These are phyloP conservation scores for Pholiota microspora DNA, from an alignment of 768 basidiomycete genomes.

Conservation along the genomic window DNA sequence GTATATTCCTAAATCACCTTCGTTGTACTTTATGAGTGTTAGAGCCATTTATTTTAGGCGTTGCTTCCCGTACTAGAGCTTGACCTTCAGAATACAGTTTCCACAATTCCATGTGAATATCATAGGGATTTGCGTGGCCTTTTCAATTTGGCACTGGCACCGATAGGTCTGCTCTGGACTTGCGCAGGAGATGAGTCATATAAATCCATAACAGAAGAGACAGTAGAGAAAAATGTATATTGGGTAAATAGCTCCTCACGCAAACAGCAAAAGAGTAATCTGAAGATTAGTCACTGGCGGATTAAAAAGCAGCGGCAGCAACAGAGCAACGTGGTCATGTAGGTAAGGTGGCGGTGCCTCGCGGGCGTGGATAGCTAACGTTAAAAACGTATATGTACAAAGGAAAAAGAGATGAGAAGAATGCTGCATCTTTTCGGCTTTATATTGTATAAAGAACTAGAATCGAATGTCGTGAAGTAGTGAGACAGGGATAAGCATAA, in stretches of 20 bases:
- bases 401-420: constrained; percentile 3
- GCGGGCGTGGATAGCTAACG: no score
- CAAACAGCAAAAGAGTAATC: not conserved
- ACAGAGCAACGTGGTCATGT: not conserved
- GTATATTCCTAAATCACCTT: not conserved
- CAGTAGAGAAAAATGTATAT: not conserved
- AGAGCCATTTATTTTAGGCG: not conserved
- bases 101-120: no score
- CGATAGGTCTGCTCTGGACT: no score
- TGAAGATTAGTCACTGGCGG: constrained; percentile 1
- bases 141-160: no score
- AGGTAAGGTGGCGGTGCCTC: not conserved
- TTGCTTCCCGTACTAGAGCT: not conserved
- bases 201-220: constrained; percentile 4
- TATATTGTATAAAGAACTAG: not conserved
- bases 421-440: constrained; percentile 2
- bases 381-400: constrained; percentile 5
- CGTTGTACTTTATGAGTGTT: not conserved
- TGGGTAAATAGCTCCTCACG: not conserved
- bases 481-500: not conserved
- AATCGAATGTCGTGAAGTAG: not conserved
- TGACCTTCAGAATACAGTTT: no score
- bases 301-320: not conserved
- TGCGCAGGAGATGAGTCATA: no score
- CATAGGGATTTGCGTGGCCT: no score